These are phyloP conservation scores for Trametes hirsuta DNA, from an alignment of 1,284 basidiomycete genomes.

Conservation along the genomic window DNA sequence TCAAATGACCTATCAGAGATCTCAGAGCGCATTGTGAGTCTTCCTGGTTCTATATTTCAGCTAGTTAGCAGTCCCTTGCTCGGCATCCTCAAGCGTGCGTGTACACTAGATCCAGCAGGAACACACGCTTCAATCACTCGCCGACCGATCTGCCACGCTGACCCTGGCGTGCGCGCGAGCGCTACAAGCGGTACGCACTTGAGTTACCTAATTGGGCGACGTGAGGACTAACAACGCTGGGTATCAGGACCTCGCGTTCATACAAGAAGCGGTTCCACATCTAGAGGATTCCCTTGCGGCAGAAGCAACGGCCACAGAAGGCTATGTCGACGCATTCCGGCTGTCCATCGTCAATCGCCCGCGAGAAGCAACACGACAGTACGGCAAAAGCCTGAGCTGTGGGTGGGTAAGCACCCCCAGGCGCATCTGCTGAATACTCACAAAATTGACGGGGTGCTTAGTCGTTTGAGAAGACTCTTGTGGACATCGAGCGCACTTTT, in stretches of 20 bases:
- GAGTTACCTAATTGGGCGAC: background rate
- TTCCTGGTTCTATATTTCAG: background rate
- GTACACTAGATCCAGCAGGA: constrained; percentile 18
- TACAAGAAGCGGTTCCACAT: constrained; percentile 12
- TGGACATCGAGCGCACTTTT: background rate
- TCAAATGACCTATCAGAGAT: background rate
- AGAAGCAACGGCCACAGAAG: constrained; percentile 12
- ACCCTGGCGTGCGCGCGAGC: constrained; percentile 14
- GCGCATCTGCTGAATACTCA: background rate
- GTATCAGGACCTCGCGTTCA: constrained; percentile 13
- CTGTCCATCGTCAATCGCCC: constrained; percentile 18
- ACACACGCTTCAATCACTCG: constrained; percentile 14
- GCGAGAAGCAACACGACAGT: background rate
- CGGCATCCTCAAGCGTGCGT: too few relatives aligned
- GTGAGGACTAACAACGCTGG: background rate
- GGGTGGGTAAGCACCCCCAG: constrained; percentile 7
- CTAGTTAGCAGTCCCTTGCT: too few relatives aligned
- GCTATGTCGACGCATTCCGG: constrained; percentile 23
- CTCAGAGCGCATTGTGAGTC: constrained; percentile 7
- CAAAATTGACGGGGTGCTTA: background rate
- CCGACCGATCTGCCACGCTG: constrained; percentile 16
- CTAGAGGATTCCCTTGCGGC: constrained; percentile 12
- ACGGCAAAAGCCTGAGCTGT: background rate
- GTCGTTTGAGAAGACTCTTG: constrained; percentile 3
- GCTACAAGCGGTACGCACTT: constrained; percentile 15